These are phyloP conservation scores for Aphanomyces astaci DNA, from an alignment of 352 stramenopile genomes.

Conservation along the genomic window DNA sequence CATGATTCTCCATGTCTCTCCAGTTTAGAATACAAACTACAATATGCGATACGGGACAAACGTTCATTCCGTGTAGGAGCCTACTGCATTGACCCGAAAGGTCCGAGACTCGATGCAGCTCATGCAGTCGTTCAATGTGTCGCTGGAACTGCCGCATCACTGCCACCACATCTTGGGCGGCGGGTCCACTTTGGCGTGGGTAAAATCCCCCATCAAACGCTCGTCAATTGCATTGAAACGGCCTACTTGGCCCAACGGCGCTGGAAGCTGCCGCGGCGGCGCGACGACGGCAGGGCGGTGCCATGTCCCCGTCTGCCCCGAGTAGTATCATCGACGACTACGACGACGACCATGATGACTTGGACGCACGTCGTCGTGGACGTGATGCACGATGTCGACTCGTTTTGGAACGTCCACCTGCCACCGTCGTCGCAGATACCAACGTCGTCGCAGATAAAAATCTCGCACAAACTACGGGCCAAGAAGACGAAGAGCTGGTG, in stretches of 20 bases:
- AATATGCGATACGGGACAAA: too few species aligned
- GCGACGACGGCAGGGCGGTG: slow-evolving; percentile 21
- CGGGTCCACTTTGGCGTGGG: neutral
- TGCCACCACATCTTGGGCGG: slow-evolving; percentile 77
- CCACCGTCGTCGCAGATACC: neutral
- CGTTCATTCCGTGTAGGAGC: too few species aligned
- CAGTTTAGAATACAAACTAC: too few species aligned
- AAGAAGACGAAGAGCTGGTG: neutral
- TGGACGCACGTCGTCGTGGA: neutral
- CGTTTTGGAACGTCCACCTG: neutral
- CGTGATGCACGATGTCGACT: neutral
- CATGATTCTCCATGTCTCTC: too few species aligned
- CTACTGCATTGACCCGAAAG: slow-evolving; percentile 31
- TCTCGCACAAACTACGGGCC: neutral
- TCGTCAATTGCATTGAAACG: slow-evolving; percentile 49
- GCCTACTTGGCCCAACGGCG: slow-evolving; percentile 68
- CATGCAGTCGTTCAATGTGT: slow-evolving; percentile 66
- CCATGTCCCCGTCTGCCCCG: neutral
- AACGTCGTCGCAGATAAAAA: too few species aligned
- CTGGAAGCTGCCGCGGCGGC: slow-evolving; percentile 53
- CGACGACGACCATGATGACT: slow-evolving; percentile 7
- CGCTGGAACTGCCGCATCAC: slow-evolving; percentile 73
- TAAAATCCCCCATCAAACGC: slow-evolving; percentile 32
- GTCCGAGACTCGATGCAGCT: slow-evolving; percentile 50
- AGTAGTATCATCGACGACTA: neutral